Conservation (phyloP, 495 filamentous ascomycete genomes). For the Aspergillus egyptiacus region DNA sequence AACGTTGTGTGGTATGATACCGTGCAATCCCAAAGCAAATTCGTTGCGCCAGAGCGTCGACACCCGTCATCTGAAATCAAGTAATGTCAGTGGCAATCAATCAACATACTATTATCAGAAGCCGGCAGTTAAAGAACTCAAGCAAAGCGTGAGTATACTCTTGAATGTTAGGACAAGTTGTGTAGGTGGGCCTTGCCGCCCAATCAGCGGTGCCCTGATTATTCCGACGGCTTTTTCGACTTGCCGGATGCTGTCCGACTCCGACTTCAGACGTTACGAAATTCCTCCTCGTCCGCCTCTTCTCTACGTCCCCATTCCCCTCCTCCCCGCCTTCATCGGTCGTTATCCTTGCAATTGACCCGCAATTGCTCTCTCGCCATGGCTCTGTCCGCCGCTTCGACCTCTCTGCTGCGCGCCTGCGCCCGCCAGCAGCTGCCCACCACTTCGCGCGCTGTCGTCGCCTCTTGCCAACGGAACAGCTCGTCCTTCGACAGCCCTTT, state of each 20-base stretch:
- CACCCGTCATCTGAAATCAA: too few species aligned
- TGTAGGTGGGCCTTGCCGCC: constrained; percentile 24
- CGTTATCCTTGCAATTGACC: constrained; percentile 33
- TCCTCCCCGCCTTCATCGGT: constrained; percentile 16
- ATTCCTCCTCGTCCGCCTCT: constrained; percentile 29
- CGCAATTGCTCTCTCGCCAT: constrained; percentile 39
- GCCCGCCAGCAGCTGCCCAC: constrained; percentile 44
- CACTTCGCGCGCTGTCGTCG: constrained; percentile 40
- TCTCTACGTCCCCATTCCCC: constrained; percentile 20
- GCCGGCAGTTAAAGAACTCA: not conserved
- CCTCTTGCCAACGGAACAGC: constrained; percentile 45
- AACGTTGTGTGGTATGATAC: not conserved
- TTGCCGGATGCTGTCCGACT: constrained; percentile 36
- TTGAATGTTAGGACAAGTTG: not conserved
- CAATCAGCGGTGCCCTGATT: constrained; percentile 40
- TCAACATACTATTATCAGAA: too few species aligned
- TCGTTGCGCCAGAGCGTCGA: not conserved
- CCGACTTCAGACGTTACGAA: constrained; percentile 26
- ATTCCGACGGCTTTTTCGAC: constrained; percentile 42
- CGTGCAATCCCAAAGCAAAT: not conserved
- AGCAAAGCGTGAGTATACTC: not conserved
- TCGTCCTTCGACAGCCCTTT: constrained; percentile 50
- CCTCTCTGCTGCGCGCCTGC: constrained; percentile 46
- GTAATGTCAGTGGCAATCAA: too few species aligned
- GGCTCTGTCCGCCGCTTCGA: constrained; percentile 45